Conservation (phyloP, 2,329 filamentous ascomycete species). For the Fusarium veterinarium region DNA sequence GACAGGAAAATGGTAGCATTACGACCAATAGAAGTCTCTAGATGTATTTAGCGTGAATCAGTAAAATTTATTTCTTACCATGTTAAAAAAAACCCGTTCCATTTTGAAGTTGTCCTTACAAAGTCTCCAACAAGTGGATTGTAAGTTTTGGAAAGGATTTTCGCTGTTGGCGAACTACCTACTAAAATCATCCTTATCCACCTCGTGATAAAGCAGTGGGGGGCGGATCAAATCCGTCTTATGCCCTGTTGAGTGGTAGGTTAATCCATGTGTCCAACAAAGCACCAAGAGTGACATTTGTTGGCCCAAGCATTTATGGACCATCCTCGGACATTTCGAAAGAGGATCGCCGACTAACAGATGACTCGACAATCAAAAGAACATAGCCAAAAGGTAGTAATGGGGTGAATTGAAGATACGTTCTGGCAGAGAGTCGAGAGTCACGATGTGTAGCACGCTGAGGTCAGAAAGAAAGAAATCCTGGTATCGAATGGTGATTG, state of each 20-base stretch:
- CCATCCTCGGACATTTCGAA: background rate
- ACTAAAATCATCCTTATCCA: background rate
- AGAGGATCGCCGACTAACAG: background rate
- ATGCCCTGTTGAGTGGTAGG: background rate
- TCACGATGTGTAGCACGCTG: background rate
- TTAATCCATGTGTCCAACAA: background rate
- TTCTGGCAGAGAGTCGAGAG: background rate
- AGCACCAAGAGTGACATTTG: background rate
- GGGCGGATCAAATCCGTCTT: background rate
- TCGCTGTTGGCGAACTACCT: too few species aligned
- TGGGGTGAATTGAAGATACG: background rate
- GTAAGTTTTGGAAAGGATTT: background rate
- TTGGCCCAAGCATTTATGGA: background rate
- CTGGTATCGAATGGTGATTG: background rate
- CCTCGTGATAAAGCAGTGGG: background rate
- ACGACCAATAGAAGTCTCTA: background rate
- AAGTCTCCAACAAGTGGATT: background rate
- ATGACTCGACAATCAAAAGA: background rate
- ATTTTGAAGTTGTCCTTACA: background rate
- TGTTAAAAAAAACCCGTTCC: too few species aligned
- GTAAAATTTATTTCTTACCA: constrained; percentile 6
- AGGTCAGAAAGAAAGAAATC: background rate
- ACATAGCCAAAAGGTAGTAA: background rate
- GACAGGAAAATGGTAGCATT: constrained; percentile 1
- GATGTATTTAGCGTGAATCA: constrained; percentile 26